Conservation (phyloP, 208 protist genomes). For the Crithidia expoeki region DNA sequence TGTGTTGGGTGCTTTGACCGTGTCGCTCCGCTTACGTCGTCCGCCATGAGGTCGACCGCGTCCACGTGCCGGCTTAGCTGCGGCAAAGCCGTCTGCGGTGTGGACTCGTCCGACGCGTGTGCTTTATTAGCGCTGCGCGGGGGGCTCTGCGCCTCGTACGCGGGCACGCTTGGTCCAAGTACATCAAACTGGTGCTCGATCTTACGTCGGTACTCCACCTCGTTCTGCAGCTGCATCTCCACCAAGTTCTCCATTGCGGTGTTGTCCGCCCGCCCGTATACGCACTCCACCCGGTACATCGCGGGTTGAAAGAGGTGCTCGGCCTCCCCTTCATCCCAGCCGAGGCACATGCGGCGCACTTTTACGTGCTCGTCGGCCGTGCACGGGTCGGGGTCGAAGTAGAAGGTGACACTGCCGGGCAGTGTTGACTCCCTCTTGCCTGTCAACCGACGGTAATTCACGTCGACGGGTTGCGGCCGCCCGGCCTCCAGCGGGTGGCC, state of each 20-base stretch:
- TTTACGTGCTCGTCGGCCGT: slow-evolving; percentile 34
- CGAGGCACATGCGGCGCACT: slow-evolving; percentile 35
- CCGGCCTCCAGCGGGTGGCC: slow-evolving; percentile 49
- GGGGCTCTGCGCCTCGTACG: slow-evolving; percentile 12
- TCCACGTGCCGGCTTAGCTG: neutral
- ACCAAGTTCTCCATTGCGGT: slow-evolving; percentile 17
- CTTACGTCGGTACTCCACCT: slow-evolving; percentile 17
- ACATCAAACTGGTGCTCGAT: slow-evolving; percentile 20
- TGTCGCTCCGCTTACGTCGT: neutral
- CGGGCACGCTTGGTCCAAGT: slow-evolving; percentile 7
- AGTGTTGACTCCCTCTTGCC: slow-evolving; percentile 31
- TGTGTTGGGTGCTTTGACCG: slow-evolving; percentile 2
- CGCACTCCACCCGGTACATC: neutral
- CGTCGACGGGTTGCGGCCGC: slow-evolving; percentile 24
- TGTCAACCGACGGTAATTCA: slow-evolving; percentile 36
- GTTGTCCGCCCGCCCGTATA: slow-evolving; percentile 17
- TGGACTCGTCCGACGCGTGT: neutral
- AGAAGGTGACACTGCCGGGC: slow-evolving; percentile 26
- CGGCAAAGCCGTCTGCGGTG: neutral
- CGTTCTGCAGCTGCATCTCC: slow-evolving; percentile 27
- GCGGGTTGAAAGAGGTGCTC: slow-evolving; percentile 31
- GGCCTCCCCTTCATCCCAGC: slow-evolving; percentile 64
- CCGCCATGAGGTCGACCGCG: slow-evolving; percentile 6
- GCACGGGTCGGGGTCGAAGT: slow-evolving; percentile 36
- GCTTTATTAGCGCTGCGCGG: neutral